Evolutionary conservation across 129 eudicot genomes (phyloP), one percentile per base, ranked within the genome.

Genomic region (Centella asiatica): DNA sequence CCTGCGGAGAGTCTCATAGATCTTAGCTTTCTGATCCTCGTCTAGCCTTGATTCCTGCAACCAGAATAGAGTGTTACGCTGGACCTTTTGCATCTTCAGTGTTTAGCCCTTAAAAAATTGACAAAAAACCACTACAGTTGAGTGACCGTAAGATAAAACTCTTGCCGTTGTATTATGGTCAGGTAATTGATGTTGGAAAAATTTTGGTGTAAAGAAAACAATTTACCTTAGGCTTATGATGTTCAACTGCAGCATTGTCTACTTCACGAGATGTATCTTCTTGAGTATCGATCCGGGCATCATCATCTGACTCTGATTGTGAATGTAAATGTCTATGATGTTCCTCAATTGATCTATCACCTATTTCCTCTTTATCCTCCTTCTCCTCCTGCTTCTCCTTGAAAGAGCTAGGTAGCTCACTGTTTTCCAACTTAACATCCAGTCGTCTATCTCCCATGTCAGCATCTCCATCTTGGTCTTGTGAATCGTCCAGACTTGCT

Each of bases 401-500:
- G 27, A 55, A 31, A 59, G 70, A 55, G 73, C 34, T 71, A 64
- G 80, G 49, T 55, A 65, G 72, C 65, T 60, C 75, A 37, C 53
- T 50, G 31, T 33, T 47, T 45, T 80, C 88, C 45, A 46, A 25
- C 75, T 76, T 83, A 39, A 65, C 59, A 46, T 78, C 85, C 58
- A 76, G 74, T 46, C 77, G 80, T 70, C 71, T 83, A 67, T 74
- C 83, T 69, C 79, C 88, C 74, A 78, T 40, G 47, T 76, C 82
- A 36, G 69, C 70, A 69, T 77, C 87, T 18, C 48, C 80, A 75
- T 86, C 86, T 59, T 53, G 69, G 37, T 81, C 83, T 46, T 76
- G 83, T 37, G 97, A 86, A 72, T 81, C 75, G 50, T 79, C 94
- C 70, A 81, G 68, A 72, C 83, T 81, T 31, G 89, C 79, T 52